These are phyloP conservation scores for Takakia lepidozioides DNA, from an alignment of 225 moss, liverwort and hornwort species.

Conservation along the genomic window DNA sequence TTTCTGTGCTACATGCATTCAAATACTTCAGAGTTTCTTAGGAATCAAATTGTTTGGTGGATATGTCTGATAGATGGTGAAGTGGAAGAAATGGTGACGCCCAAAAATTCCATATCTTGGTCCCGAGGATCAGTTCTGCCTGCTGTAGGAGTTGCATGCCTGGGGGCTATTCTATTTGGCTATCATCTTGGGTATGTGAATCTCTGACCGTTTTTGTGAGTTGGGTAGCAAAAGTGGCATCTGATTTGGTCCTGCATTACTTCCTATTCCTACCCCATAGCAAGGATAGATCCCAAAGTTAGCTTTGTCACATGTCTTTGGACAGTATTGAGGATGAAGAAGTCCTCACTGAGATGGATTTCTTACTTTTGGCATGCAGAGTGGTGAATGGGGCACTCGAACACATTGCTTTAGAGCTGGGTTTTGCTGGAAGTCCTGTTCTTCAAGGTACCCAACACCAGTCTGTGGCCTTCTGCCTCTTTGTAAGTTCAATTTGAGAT, in stretches of 20 bases:
- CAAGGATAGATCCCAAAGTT: too few species aligned
- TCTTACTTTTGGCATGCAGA: constrained; percentile 34
- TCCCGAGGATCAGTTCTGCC: constrained; percentile 53
- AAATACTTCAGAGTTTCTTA: not conserved
- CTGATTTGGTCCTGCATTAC: not conserved
- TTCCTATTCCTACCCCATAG: too few species aligned
- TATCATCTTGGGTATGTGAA: constrained; percentile 86
- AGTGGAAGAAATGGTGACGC: constrained; percentile 37
- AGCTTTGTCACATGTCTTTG: too few species aligned
- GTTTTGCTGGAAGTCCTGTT: constrained; percentile 50
- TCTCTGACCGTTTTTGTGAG: not conserved
- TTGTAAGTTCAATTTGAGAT: too few species aligned
- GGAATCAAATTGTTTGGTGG: not conserved
- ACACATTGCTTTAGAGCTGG: constrained; percentile 64
- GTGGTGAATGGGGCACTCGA: constrained; percentile 96
- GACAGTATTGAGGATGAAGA: not conserved
- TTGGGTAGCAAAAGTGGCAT: not conserved
- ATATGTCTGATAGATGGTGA: constrained; percentile 47
- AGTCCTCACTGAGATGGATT: not conserved
- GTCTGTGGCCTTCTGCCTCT: too few species aligned
- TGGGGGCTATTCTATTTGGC: constrained; percentile 85
- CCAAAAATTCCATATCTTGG: constrained; percentile 21
- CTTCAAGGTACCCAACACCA: constrained; percentile 71
- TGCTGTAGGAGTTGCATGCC: constrained; percentile 78
- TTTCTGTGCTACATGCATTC: not conserved